Evolutionary conservation across 1,139 yeast genomes (phyloP), one percentile per base, ranked within the genome.

Genomic region (Suhomyces kunorum): DNA sequence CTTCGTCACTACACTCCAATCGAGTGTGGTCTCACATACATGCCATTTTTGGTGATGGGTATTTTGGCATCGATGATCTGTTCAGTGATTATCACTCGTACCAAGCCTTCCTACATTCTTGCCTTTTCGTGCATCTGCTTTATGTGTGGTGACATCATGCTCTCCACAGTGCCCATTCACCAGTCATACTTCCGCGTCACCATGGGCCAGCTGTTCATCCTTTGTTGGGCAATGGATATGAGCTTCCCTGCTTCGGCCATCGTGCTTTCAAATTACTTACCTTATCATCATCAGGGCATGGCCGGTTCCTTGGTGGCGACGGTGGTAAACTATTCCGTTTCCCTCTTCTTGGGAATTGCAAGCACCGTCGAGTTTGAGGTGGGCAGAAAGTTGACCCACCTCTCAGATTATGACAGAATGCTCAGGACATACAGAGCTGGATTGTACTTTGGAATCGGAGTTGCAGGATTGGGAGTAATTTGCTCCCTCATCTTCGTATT

Each of bases 181-280:
- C 78, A 78, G 49, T 60, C 71, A 0, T 78, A 64, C 47, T 78
- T 68, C 61, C 58, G 64, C 18, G 61, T 76, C 46, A 50, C 72
- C 2, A 58, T 78, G 45, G 79, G 78, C 4, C 75, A 67, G 38
- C 68, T 73, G 71, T 58, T 76, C 29, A 59, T 78, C 7, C 53
- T 78, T 13, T 66, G 77, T 17, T 76, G 80, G 71, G 83, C 80
- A 1, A 76, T 78, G 81, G 83, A 78, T 51, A 57, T 76, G 49
- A 74, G 81, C 25, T 78, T 78, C 51, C 83, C 83, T 2, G 76
- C 82, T 2, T 75, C 81, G 0, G 68, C 82, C 0, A 65, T 78
- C 25, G 68, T 78, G 6, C 54, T 78, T 29, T 74, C 80, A 8
- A 80, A 78, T 45, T 64, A 57, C 32, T 55, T 78, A 29, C 82